Evolutionary conservation across 2,329 filamentous ascomycete species (phyloP), one percentile per base, ranked within the genome.

Genomic region (Graphilbum ipis-grandicollis): DNA sequence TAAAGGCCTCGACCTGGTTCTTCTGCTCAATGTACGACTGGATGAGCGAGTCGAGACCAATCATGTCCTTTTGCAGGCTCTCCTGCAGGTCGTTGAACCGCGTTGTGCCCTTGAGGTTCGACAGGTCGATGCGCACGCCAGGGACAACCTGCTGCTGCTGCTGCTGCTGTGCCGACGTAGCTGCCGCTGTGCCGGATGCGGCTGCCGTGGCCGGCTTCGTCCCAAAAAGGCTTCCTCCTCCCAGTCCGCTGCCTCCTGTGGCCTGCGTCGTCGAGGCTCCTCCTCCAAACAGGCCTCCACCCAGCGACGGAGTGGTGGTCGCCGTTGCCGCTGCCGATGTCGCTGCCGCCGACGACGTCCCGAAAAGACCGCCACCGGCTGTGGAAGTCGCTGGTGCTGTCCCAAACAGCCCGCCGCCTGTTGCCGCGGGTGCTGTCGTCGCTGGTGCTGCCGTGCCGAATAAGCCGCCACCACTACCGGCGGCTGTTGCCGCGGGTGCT

Each of bases 81-180:
- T 88, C 79, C 41, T 81, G 74, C 21, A 93, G 75, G 55, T 93
- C 88, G 52, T 85, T 83, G 62, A 90, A 94, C 43, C 90, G 82
- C 4, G 85, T 93, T 0, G 86, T 93, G 14, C 80, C 79, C 36
- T 84, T 75, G 41, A 96, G 64, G 51, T 81, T 82, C 47, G 71
- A 71, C 36, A 81, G 58, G 55, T 90, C 81, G 48, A 93, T 80
- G 49, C 80, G 77, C 15, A 84, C 79, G 15, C 79, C 82, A 1
- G 78, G 75, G 14, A 76, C 66, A 13, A 62, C 65, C 46, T 69
- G 66, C 44, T 69, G 65, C 35, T 64, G 66, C 41, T 61, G 57
- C 17, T 31, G 36, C 23, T 41, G 44, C 31, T 46, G 47, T n/a
- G 39, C 29, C 40, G 44, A 18, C 39, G 43, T 22, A 61, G 57